Conservation (phyloP, 257 asterid genomes). For the Cynanchum wilfordii region DNA sequence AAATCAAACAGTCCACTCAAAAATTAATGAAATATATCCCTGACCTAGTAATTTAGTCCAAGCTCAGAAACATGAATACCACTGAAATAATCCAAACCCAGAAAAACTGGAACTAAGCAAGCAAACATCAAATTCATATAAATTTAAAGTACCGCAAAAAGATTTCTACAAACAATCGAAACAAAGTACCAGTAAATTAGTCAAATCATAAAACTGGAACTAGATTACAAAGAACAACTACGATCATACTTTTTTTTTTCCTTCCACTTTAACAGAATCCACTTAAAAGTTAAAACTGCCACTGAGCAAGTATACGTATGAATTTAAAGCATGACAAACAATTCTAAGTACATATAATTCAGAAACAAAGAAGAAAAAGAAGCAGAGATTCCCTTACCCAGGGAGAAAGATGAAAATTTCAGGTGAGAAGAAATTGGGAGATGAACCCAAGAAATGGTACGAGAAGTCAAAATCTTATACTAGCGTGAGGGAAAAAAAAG, state of each 20-base stretch:
- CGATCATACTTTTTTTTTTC: not conserved
- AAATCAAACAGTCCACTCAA: not conserved
- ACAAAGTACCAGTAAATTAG: no score
- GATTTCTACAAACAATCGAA: no score
- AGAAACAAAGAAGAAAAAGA: not conserved
- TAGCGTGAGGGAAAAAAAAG: not conserved
- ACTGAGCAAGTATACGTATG: not conserved
- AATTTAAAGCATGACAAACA: not conserved
- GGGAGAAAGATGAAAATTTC: not conserved
- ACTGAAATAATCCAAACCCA: not conserved
- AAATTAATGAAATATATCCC: not conserved
- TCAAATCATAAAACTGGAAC: no score
- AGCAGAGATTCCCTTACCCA: conserved; percentile 5
- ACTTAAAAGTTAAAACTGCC: not conserved
- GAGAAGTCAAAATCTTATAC: not conserved
- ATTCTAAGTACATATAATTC: not conserved
- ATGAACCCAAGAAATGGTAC: not conserved
- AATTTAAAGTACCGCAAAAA: no score
- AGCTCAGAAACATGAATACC: not conserved
- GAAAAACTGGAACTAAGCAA: not conserved
- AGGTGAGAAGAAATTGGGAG: not conserved
- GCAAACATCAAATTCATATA: no score
- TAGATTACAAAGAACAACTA: not conserved
- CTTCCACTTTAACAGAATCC: not conserved
- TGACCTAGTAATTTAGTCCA: not conserved